A percentile compares a stretch with the other conserved stretches of the same genome.
phyloP scores from a whole-genome alignment of 345 rosid species.

The Anastatica hierochuntica region DNA sequence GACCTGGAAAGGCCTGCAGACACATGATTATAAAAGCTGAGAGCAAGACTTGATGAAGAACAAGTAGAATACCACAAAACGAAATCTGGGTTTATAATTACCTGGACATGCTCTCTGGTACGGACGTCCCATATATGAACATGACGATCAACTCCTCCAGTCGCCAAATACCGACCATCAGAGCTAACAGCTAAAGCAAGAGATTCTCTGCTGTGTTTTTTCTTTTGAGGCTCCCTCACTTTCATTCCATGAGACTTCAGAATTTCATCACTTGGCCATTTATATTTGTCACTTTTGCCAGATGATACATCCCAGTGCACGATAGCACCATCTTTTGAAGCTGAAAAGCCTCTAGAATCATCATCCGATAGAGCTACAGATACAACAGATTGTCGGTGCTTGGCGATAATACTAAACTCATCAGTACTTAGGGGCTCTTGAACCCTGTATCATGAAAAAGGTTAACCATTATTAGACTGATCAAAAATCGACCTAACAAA shows the following conservation, averaged over 20 bases:
- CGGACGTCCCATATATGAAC: slow-evolving; percentile 96
- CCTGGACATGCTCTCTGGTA: slow-evolving; percentile 77
- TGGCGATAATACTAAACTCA: slow-evolving; percentile 43
- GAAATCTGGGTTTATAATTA: slow-evolving; percentile 8
- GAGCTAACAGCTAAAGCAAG: slow-evolving; percentile 81
- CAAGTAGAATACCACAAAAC: background rate
- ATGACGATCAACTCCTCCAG: slow-evolving; percentile 90
- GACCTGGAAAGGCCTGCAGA: slow-evolving; percentile 90
- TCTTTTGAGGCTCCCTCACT: slow-evolving; percentile 55
- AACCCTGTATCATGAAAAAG: slow-evolving; percentile 37
- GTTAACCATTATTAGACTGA: too few relatives aligned
- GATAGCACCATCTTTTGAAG: slow-evolving; percentile 81
- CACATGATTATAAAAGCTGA: slow-evolving; percentile 15
- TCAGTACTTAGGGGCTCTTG: slow-evolving; percentile 45
- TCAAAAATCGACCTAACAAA: background rate
- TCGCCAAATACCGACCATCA: slow-evolving; percentile 90
- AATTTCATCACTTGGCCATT: slow-evolving; percentile 66
- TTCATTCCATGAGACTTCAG: slow-evolving; percentile 68
- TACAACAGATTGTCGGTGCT: slow-evolving; percentile 73
- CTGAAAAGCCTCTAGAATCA: slow-evolving; percentile 75
- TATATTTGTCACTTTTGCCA: slow-evolving; percentile 56
- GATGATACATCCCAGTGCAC: slow-evolving; percentile 77
- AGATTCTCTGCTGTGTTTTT: slow-evolving; percentile 64
- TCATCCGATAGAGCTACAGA: slow-evolving; percentile 83
- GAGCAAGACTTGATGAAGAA: background rate